Percentiles rank a stretch among this genome's conserved stretches.
Evolutionary conservation across 2,329 filamentous ascomycete genomes (phyloP).

Genomic region (Didymellaceae sp.): DNA sequence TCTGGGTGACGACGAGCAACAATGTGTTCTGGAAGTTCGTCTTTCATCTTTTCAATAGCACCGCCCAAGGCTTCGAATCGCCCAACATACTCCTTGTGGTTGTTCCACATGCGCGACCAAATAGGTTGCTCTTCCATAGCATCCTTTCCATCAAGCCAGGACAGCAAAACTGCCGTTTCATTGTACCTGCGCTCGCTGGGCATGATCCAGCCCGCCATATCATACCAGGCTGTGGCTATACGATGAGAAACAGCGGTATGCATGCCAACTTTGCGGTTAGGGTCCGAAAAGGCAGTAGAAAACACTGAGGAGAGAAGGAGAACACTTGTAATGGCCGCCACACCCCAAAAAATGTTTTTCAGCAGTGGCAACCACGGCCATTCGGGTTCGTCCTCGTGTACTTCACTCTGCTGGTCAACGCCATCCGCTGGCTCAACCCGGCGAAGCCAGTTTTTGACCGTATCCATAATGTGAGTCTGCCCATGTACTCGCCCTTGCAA

Average conservation of each 20-base stretch:
- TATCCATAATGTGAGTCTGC: conserved; percentile 16
- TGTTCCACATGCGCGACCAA: conserved; percentile 28
- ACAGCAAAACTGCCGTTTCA: conserved; percentile 1
- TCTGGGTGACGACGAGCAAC: conserved; percentile 61
- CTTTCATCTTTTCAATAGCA: conserved; percentile 25
- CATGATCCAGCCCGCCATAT: conserved; percentile 23
- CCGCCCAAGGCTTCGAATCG: conserved; percentile 20
- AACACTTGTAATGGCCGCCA: conserved; percentile 6
- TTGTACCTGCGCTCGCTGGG: conserved; percentile 15
- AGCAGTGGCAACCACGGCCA: conserved; percentile 23
- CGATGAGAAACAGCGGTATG: conserved; percentile 21
- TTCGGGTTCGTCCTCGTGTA: conserved; percentile 20
- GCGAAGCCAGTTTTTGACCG: conserved; percentile 29
- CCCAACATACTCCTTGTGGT: conserved; percentile 17
- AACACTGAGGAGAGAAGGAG: conserved; percentile 3
- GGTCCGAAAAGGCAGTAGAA: conserved; percentile 5
- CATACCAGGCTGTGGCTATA: conserved; percentile 23
- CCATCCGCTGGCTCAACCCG: conserved; percentile 16
- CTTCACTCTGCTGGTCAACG: background rate
- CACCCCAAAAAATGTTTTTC: conserved; percentile 18
- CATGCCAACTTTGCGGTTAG: conserved; percentile 14
- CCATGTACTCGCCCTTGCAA: conserved; percentile 13
- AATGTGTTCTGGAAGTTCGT: conserved; percentile 62
- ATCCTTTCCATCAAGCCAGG: conserved; percentile 6
- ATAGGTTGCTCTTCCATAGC: conserved; percentile 22